These are phyloP conservation scores for Tolypocladium paradoxum DNA, from an alignment of 2,329 filamentous ascomycete genomes.

Conservation along the genomic window DNA sequence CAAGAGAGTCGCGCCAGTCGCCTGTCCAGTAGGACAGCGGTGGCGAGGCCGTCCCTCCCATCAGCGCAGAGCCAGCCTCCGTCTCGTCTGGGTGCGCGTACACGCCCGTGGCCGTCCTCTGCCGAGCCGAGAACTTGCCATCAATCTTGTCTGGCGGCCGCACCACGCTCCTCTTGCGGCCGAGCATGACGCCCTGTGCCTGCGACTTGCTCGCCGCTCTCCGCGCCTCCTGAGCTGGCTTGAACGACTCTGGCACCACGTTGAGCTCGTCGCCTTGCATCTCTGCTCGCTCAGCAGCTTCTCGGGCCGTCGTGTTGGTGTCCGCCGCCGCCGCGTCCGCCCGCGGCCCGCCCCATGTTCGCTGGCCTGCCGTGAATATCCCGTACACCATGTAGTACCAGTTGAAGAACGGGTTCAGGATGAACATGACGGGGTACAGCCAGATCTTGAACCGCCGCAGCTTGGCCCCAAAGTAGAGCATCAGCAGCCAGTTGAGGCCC, in stretches of 20 bases:
- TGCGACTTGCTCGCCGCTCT: conserved; percentile 17
- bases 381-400: conserved; percentile 98
- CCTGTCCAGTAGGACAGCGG: not conserved
- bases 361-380: conserved; percentile 85
- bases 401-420: conserved; percentile 93
- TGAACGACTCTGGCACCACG: conserved; percentile 78
- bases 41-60: not conserved
- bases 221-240: conserved; percentile 42
- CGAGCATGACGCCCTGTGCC: conserved; percentile 24
- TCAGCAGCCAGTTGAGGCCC: conserved; percentile 86
- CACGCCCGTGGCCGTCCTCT: conserved; percentile 55
- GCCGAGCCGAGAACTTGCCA: conserved; percentile 65
- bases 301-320: conserved; percentile 60
- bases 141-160: conserved; percentile 66
- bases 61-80: conserved; percentile 12
- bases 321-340: conserved; percentile 81
- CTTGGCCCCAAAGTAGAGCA: conserved; percentile 89
- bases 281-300: conserved; percentile 76
- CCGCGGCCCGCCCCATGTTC: conserved; percentile 90
- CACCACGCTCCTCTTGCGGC: conserved; percentile 45
- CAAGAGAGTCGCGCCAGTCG: conserved; percentile 46
- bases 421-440: conserved; percentile 92
- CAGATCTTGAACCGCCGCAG: conserved; percentile 85
- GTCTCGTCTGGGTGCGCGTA: conserved; percentile 60
- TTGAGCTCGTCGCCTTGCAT: conserved; percentile 79